These are phyloP conservation scores for Brachypodium distachyon DNA, from an alignment of 202 grass and related monocot species.

Conservation along the genomic window DNA sequence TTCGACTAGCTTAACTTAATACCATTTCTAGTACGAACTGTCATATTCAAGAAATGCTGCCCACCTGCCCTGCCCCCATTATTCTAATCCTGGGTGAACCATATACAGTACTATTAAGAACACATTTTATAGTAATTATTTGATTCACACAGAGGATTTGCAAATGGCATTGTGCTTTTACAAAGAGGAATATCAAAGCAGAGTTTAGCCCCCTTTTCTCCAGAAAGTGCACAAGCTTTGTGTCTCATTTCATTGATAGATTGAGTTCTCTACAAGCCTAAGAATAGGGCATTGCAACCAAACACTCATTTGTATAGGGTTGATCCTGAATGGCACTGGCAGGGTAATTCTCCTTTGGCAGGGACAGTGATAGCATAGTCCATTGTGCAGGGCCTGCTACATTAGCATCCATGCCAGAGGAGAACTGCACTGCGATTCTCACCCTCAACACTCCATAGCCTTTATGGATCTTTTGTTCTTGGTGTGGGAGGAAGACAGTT, in stretches of 20 bases:
- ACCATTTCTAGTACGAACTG: not conserved
- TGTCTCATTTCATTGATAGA: too few relatives aligned
- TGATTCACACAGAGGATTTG: not conserved
- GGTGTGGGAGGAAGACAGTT: not conserved
- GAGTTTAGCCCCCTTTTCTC: too few relatives aligned
- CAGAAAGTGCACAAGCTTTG: too few relatives aligned
- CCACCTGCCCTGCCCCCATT: not conserved
- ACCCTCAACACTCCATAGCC: constrained; percentile 14
- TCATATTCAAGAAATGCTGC: not conserved
- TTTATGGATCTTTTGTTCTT: not conserved
- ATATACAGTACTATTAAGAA: not conserved
- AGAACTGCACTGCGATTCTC: constrained; percentile 61
- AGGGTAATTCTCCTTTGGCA: constrained; percentile 82
- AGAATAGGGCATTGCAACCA: too few relatives aligned
- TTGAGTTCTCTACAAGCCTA: too few relatives aligned
- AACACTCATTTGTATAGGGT: too few relatives aligned
- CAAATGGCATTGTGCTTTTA: not conserved
- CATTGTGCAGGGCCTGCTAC: constrained; percentile 3
- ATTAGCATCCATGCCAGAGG: constrained; percentile 43
- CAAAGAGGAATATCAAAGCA: not conserved
- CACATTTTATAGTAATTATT: not conserved
- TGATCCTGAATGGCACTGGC: constrained; percentile 50
- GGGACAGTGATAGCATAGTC: not conserved
- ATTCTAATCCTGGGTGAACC: not conserved
- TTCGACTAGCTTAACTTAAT: not conserved